phyloP scores from a whole-genome alignment of 108 stramenopile species.

The Cylindrotheca closterium region DNA sequence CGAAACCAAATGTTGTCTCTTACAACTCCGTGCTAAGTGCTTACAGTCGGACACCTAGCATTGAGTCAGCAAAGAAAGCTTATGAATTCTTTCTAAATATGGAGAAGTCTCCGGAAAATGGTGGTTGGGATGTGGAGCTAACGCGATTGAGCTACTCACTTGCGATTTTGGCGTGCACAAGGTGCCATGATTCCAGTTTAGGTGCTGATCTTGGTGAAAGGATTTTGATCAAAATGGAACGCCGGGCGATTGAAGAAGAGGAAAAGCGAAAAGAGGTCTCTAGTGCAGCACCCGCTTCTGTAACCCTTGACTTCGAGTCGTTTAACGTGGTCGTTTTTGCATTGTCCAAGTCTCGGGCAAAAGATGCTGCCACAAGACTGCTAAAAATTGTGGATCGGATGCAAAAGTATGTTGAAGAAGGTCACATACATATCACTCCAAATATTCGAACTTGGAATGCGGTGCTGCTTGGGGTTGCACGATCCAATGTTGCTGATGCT shows the following conservation, averaged over 20 bases:
- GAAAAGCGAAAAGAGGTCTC: conserved; percentile 22
- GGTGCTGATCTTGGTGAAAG: conserved; percentile 33
- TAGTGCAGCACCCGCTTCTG: conserved; percentile 31
- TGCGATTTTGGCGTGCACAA: conserved; percentile 59
- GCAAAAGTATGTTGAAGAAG: conserved; percentile 44
- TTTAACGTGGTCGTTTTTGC: conserved; percentile 54
- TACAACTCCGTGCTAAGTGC: conserved; percentile 50
- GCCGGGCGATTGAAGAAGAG: conserved; percentile 19
- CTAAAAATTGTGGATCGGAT: conserved; percentile 55
- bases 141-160: conserved; percentile 70
- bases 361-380: conserved; percentile 38
- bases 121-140: conserved; percentile 65
- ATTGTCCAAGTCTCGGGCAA: conserved; percentile 45
- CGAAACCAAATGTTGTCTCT: conserved; percentile 66
- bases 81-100: conserved; percentile 33
- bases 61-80: conserved; percentile 26
- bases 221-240: conserved; percentile 36
- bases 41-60: conserved; percentile 22
- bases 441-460: conserved; percentile 51
- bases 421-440: conserved; percentile 21
- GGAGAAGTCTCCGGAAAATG: conserved; percentile 29
- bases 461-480: conserved; percentile 48
- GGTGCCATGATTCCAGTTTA: conserved; percentile 27
- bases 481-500: conserved; percentile 32
- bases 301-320: conserved; percentile 39